Evolutionary conservation across 148 eudicot genomes (phyloP), one percentile per base, ranked within the genome.

Genomic region (Rhododendron mucronatum): DNA sequence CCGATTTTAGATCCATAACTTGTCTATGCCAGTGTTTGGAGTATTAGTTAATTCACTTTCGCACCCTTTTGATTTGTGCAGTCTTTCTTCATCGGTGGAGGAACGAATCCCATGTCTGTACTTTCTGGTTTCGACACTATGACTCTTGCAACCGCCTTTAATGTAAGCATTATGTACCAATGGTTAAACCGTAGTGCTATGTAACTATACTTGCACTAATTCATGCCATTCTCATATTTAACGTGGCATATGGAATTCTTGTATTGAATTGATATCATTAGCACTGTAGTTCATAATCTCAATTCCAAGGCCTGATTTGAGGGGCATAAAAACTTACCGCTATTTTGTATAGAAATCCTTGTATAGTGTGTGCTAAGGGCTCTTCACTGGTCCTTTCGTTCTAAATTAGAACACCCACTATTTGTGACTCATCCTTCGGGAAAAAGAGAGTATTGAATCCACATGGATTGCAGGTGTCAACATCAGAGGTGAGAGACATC

Each of bases 71-170:
- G 48, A 5, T 82, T 20, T 74, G 47, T 90, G 91, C 94, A 95
- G 98, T 89, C 97, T 84, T 95, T 94, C 98, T 96, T 88, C 88
- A 73, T 96, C 35, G 97, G 96, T 3, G 99, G 99, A 82, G 99
- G 99, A 81, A 67, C 83, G 0, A 30, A 95, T 86, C 98, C 99
- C 14, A 89, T 86, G 0, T 92, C 99, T 0, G 86, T 95, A 1
- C 96, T 96, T 80, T 87, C 97, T 45, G 99, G 99, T 41, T 96
- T 96, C 82, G 97, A 93, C 78, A 89, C 84, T 45, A 76, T 74
- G 51, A 95, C 97, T 0, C 80, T 96, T 50, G 89, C 97, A 8
- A 91, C 93, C 0, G 99, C 99, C 9, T 85, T 96, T 57, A 96
- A 96, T 83, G 98, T 96, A 87, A 93, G 95, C 51, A 71, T 33